A percentile compares a stretch with the other conserved stretches of the same genome.
These are phyloP conservation scores for Cyamopsis tetragonoloba DNA, from an alignment of 306 rosid genomes.

Conservation along the genomic window DNA sequence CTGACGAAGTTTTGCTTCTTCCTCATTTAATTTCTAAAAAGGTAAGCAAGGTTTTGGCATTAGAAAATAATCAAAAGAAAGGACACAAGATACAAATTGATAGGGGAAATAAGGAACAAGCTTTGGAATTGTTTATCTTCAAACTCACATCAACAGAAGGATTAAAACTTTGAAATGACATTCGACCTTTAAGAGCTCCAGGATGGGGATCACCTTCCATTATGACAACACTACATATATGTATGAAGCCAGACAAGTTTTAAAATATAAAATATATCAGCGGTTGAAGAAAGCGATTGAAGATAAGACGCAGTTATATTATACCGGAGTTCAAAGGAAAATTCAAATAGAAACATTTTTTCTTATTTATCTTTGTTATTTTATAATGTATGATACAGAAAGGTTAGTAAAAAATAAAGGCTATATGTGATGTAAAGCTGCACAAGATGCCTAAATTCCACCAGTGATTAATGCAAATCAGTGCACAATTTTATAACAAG, in stretches of 20 bases:
- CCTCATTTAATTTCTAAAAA: conserved; percentile 76
- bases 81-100: neutral
- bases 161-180: conserved; percentile 86
- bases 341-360: neutral
- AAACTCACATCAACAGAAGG: conserved; percentile 89
- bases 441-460: neutral
- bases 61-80: neutral
- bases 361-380: neutral
- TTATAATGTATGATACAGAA: neutral
- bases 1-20: conserved; percentile 40
- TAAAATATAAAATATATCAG: neutral
- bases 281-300: neutral
- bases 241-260: neutral
- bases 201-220: conserved; percentile 96
- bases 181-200: conserved; percentile 69
- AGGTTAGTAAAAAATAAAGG: neutral
- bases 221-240: conserved; percentile 58
- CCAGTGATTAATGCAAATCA: neutral
- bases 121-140: conserved; percentile 24
- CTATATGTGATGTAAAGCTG: neutral
- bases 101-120: neutral
- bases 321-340: neutral
- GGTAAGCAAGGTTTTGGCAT: conserved; percentile 36
- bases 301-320: conserved; percentile 5
- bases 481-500: neutral